Percentiles rank a stretch among this genome's conserved stretches.
phyloP scores from a whole-genome alignment of 148 eudicot genomes.

The Camellia sinensis region DNA sequence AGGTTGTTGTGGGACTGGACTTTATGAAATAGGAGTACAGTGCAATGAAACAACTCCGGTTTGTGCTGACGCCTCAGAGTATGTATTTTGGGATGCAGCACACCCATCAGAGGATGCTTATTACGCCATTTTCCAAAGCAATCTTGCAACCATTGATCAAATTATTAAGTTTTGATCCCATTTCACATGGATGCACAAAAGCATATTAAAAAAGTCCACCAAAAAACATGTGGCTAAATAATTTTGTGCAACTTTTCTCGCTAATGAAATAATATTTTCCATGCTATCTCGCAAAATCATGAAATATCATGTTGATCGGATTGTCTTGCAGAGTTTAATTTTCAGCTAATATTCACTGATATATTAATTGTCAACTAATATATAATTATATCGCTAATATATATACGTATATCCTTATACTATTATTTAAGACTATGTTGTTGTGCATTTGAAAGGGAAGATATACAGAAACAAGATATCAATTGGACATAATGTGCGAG shows the following conservation, averaged over 20 bases:
- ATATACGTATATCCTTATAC: no score
- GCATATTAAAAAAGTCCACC: no score
- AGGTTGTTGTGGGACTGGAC: slow-evolving; percentile 17
- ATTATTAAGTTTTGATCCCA: background rate
- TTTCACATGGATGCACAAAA: no score
- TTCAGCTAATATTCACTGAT: no score
- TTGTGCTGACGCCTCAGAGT: background rate
- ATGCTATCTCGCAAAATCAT: background rate
- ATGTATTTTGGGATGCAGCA: slow-evolving; percentile 17
- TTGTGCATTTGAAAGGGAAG: no score
- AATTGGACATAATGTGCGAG: no score
- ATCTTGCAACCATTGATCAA: slow-evolving; percentile 1
- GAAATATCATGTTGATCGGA: background rate
- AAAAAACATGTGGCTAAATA: background rate
- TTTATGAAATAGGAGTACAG: background rate
- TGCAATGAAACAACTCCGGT: slow-evolving; percentile 3
- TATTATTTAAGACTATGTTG: no score
- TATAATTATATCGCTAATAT: no score
- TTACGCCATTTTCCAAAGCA: background rate
- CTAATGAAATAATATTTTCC: no score
- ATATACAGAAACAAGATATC: no score
- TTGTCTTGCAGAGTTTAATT: no score
- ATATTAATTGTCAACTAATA: no score
- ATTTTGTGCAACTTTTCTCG: background rate
- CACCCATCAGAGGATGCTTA: slow-evolving; percentile 12